These are phyloP conservation scores for Typha latifolia DNA, from an alignment of 176 grass and related monocot species.

Conservation along the genomic window DNA sequence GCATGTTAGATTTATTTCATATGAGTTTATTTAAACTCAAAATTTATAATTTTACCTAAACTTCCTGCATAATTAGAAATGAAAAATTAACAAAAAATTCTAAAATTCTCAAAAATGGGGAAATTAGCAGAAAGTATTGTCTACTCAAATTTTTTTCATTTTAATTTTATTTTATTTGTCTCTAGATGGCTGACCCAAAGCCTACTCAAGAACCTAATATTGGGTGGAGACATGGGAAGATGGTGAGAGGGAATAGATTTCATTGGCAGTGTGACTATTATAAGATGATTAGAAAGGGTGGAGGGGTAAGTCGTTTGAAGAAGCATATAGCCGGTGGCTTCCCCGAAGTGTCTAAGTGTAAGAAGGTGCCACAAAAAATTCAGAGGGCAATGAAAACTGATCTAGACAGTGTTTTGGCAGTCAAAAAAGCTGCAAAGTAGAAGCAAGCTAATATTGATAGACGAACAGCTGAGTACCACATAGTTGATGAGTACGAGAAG, in stretches of 20 bases:
- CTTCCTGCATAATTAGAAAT: no score
- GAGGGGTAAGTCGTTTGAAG: not conserved
- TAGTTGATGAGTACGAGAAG: not conserved
- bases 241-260: not conserved
- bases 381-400: not conserved
- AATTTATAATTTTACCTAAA: no score
- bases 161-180: no score
- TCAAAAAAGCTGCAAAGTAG: not conserved
- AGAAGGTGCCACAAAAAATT: not conserved
- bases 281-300: not conserved
- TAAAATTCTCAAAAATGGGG: no score
- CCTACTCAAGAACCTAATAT: no score
- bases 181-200: no score
- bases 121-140: no score
- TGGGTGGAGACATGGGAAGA: no score
- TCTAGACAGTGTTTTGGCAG: not conserved
- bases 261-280: not conserved
- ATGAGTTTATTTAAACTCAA: no score
- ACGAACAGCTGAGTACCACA: not conserved
- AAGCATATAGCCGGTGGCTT: not conserved
- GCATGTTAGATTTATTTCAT: no score
- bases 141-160: no score
- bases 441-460: not conserved
- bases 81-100: no score
- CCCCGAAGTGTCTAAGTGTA: not conserved